Evolutionary conservation across 2,329 filamentous ascomycete genomes (phyloP).

Genomic region (Ambrosiella cleistominuta): DNA sequence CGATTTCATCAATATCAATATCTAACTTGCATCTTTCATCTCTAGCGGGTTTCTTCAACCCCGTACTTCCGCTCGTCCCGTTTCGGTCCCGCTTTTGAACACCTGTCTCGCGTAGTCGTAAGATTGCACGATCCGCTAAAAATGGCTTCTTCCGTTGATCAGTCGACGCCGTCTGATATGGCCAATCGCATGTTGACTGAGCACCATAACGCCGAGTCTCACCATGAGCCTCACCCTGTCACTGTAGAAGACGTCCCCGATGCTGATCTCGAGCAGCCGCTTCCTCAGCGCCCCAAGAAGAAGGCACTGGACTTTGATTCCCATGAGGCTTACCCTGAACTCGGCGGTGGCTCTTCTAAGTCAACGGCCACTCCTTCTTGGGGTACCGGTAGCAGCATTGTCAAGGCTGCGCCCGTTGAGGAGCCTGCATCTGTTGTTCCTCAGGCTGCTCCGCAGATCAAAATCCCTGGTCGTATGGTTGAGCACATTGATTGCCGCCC

Average conservation of each 20-base stretch:
- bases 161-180: slow-evolving; percentile 29
- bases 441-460: slow-evolving; percentile 24
- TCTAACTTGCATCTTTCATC: not conserved
- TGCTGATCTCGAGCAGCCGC: slow-evolving; percentile 14
- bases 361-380: slow-evolving; percentile 9
- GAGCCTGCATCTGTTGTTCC: not conserved
- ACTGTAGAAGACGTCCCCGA: slow-evolving; percentile 48
- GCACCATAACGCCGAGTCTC: slow-evolving; percentile 24
- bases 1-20: no score
- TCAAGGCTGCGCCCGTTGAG: slow-evolving; percentile 5
- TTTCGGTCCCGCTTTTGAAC: slow-evolving; percentile 9
- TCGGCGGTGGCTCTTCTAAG: slow-evolving; percentile 8
- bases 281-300: not conserved
- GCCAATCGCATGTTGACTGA: slow-evolving; percentile 30
- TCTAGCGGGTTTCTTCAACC: slow-evolving; percentile 9
- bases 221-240: slow-evolving; percentile 37
- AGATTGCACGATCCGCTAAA: slow-evolving; percentile 20
- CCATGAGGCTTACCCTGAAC: slow-evolving; percentile 80
- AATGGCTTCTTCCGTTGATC: slow-evolving; percentile 52
- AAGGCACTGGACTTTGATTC: slow-evolving; percentile 58
- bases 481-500: slow-evolving; percentile 60
- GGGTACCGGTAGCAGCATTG: slow-evolving; percentile 3
- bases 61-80: slow-evolving; percentile 6
- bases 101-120: slow-evolving; percentile 12
- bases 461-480: slow-evolving; percentile 65